Base-by-base conservation (phyloP, 257 asterid species). In the Jasminum sambac region DNA sequence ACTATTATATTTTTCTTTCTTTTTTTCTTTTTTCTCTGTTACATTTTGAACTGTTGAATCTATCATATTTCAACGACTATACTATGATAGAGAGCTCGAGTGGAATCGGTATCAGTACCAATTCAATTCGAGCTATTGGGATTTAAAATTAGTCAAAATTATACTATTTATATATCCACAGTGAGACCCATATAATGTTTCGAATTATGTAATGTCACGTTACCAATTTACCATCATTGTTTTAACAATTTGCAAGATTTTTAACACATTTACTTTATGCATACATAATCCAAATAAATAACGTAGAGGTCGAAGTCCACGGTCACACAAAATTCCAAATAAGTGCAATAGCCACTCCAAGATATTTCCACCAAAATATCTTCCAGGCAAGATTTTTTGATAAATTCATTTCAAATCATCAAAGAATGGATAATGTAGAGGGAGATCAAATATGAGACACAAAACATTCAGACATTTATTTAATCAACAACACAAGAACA, bases 291-390 rank as follows among this genome's bases (percentile, higher is more conserved):
- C 42, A 14, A 60, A 66, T 67, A 67, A 64, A 64, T 43, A 67
- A 4, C 36, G 1, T 30, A 30, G 36, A 1, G 1, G 36, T 30
- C 2, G 4, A 30, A 30, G 36, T 30, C 36, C 36, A 41, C 66
- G 12, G 69, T 74, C 76, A 81, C 72, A 67, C 42, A 48, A 58
- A 66, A 62, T 59, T 73, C 50, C 67, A 43, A 68, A 61, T 26
- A 71, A 43, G 36, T 44, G 63, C 58, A 38, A 65, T 16, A 43
- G 8, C 38, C 44, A 57, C 3, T 19, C 4, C n/a, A 17, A 75
- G 81, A 78, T 76, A 79, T 76, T 79, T 76, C 78, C 64, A 25
- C 40, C 65, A 75, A 64, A 4, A 19, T 78, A 81, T 75, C 73
- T 78, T 78, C 41, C 70, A 36, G 48, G 38, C 57, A 11, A 67